These are phyloP conservation scores for Fusarium euwallaceae DNA, from an alignment of 2,329 filamentous ascomycete species.

Conservation along the genomic window DNA sequence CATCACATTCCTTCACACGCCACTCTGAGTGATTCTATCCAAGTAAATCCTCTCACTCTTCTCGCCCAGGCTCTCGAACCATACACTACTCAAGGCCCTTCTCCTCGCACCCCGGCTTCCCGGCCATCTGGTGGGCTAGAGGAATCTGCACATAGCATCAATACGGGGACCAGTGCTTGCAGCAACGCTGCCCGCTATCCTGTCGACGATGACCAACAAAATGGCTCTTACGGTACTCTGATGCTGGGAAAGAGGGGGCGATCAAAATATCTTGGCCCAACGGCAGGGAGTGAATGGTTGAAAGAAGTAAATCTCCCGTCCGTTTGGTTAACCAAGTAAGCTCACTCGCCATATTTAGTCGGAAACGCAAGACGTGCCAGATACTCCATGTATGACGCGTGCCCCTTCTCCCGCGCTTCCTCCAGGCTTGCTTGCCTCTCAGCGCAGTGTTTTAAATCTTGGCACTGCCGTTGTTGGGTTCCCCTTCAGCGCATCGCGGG, in stretches of 20 bases:
- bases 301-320: background rate
- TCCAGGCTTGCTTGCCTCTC: background rate
- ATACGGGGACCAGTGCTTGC: slow-evolving; percentile 3
- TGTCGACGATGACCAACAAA: slow-evolving; percentile 1
- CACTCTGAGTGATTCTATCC: background rate
- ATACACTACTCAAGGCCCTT: background rate
- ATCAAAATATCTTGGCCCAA: slow-evolving; percentile 10
- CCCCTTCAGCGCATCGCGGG: background rate
- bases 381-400: slow-evolving; percentile 4
- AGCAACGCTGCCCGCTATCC: background rate
- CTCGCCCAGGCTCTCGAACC: slow-evolving; percentile 7
- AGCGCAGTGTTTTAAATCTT: background rate
- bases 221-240: slow-evolving; percentile 7
- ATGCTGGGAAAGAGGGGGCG: slow-evolving; percentile 4
- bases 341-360: background rate
- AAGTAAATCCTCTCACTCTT: slow-evolving; percentile 7
- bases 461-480: background rate
- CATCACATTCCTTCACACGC: background rate
- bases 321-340: background rate
- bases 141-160: background rate
- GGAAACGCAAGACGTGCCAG: slow-evolving; percentile 10
- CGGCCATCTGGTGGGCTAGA: background rate
- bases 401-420: slow-evolving; percentile 1
- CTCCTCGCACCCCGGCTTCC: background rate
- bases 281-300: slow-evolving; percentile 12